Conservation (phyloP, 805 yeast species). For the Saccharomycopsis fermentans region DNA sequence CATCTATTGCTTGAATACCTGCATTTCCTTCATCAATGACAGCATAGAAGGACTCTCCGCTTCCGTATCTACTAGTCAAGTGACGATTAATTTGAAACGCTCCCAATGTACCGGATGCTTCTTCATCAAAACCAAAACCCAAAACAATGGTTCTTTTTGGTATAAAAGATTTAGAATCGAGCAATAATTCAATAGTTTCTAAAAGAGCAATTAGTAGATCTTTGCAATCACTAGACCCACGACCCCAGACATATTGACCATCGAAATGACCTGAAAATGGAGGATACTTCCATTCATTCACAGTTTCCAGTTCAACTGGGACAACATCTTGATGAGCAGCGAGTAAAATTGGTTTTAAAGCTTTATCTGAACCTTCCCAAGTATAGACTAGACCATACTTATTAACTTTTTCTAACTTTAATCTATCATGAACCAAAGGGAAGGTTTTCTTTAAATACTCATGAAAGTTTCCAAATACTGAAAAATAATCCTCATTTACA, state of each 20-base stretch:
- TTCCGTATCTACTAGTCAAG: conserved; percentile 47
- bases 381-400: conserved; percentile 54
- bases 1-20: conserved; percentile 32
- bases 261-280: conserved; percentile 64
- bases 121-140: conserved; percentile 77
- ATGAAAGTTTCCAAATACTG: conserved; percentile 39
- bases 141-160: conserved; percentile 57
- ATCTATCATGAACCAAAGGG: conserved; percentile 40
- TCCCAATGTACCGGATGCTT: conserved; percentile 52
- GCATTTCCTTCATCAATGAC: conserved; percentile 64
- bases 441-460: conserved; percentile 41
- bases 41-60: conserved; percentile 42
- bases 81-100: conserved; percentile 42
- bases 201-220: conserved; percentile 53
- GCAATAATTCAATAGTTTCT: conserved; percentile 52
- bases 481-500: conserved; percentile 42
- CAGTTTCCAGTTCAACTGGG: conserved; percentile 54
- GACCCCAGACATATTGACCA: conserved; percentile 58
- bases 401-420: conserved; percentile 47
- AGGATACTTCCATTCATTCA: conserved; percentile 49
- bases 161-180: conserved; percentile 37
- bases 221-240: conserved; percentile 74
- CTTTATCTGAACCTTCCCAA: conserved; percentile 43
- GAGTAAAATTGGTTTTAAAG: conserved; percentile 53
- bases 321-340: conserved; percentile 80